phyloP scores from a whole-genome alignment of 1,284 basidiomycete genomes.

The Cystobasidium sp. region DNA sequence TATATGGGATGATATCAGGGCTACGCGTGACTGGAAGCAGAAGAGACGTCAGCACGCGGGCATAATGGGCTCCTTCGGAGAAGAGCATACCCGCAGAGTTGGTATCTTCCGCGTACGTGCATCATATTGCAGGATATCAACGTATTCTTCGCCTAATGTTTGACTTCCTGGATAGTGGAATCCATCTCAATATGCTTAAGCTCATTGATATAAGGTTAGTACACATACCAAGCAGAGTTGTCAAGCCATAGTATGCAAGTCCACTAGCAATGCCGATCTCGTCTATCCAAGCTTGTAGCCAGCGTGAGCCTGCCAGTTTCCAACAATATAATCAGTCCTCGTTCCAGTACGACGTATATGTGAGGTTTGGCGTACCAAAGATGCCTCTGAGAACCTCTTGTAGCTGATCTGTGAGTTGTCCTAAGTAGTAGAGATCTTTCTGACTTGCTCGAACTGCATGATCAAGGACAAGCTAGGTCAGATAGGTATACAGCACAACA shows the following conservation, averaged over 20 bases:
- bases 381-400: constrained; percentile 55
- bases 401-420: constrained; percentile 55
- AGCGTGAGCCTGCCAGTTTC: constrained; percentile 52
- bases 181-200: background rate
- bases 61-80: background rate
- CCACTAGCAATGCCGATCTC: constrained; percentile 54
- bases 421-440: constrained; percentile 57
- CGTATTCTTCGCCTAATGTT: constrained; percentile 59
- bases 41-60: background rate
- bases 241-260: constrained; percentile 56
- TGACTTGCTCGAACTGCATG: constrained; percentile 55
- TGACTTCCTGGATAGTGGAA: constrained; percentile 53
- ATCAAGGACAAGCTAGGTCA: background rate
- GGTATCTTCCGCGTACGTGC: constrained; percentile 52
- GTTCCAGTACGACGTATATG: background rate
- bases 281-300: constrained; percentile 54
- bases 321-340: background rate
- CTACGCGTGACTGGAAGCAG: constrained; percentile 48
- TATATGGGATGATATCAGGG: constrained; percentile 55
- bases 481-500: background rate
- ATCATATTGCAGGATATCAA: constrained; percentile 56
- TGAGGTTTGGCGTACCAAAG: constrained; percentile 46
- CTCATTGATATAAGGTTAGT: background rate
- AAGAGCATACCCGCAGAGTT: constrained; percentile 47
- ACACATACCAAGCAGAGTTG: constrained; percentile 51